Evolutionary conservation across 768 basidiomycete genomes (phyloP), one percentile per base, ranked within the genome.

Genomic region (Suillus discolor): DNA sequence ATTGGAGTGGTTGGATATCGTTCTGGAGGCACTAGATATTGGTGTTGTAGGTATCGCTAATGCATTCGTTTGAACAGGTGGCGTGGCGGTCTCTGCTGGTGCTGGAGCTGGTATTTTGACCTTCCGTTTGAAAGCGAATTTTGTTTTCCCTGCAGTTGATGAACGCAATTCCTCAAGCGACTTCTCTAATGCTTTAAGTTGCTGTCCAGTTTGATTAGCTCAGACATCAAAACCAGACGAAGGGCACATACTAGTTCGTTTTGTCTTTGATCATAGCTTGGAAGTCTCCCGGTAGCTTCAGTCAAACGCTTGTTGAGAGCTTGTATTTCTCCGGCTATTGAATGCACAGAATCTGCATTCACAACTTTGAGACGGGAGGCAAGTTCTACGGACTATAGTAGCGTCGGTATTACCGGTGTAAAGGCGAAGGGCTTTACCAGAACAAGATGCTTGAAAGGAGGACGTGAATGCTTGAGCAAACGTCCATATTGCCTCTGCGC

Each of bases 181-280:
- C 62, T 78, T 79, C 73, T 92, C 91, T 12, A 93, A 73, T 6
- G 75, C 75, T 72, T 86, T 88, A 64, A 94, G 74, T 85, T 89
- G 89, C 93, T 95, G 41, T 61, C 63, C 42, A 38, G 45, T 62
- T 75, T 63, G 72, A 42, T 57, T 42, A 42, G 62, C 44, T 63
- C 39, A 49, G 44, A 59, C 28, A 62, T 23, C 44, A 66, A 47
- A 25, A 31, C n/a, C 38, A 6, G 62, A 45, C n/a, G 23, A 38
- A 49, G 25, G 53, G 62, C 31, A 79, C 87, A 62, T 69, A 92
- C 92, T 70, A 80, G 77, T 73, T 90, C 89, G 71, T 83, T 90
- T 71, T 88, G 88, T 62, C 88, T 83, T 71, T 90, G 92, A 74
- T 93, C 91, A 71, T 92, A 92, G 45, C 83, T 79, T 5, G 92